Conservation (phyloP, 805 yeast genomes). For the Wickerhamiella spandovensis region DNA sequence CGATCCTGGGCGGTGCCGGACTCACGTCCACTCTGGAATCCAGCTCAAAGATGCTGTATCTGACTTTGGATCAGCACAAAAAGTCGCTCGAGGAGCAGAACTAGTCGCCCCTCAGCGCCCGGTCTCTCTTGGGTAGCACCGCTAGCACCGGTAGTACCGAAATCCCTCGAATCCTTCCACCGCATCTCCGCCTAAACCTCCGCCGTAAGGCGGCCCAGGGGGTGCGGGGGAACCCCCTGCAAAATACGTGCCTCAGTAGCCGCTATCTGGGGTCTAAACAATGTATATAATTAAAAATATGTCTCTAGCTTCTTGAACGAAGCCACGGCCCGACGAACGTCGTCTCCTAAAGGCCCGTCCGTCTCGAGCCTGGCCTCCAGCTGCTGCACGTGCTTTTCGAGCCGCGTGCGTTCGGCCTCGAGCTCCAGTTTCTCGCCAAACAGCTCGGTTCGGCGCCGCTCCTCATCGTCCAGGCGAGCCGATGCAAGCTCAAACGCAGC, state of each 20-base stretch:
- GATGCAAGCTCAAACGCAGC: slow-evolving; percentile 12
- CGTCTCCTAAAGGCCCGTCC: neutral
- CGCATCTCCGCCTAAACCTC: too few species aligned
- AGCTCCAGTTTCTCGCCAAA: slow-evolving; percentile 13
- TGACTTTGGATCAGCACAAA: slow-evolving; percentile 57
- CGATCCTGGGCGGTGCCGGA: slow-evolving; percentile 81
- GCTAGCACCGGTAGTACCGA: too few species aligned
- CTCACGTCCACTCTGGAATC: slow-evolving; percentile 68
- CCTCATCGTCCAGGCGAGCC: slow-evolving; percentile 19
- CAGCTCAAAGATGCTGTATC: slow-evolving; percentile 51
- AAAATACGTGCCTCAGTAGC: too few species aligned
- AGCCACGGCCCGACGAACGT: neutral
- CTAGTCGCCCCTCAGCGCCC: too few species aligned
- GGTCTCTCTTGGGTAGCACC: too few species aligned
- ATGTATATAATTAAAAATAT: neutral
- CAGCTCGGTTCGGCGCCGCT: slow-evolving; percentile 13
- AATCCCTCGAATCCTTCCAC: too few species aligned
- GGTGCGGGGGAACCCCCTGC: too few species aligned
- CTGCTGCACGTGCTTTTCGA: slow-evolving; percentile 12
- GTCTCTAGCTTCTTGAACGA: neutral
- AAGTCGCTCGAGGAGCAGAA: slow-evolving; percentile 17
- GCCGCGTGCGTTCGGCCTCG: slow-evolving; percentile 8
- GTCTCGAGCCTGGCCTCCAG: neutral
- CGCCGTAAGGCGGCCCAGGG: too few species aligned
- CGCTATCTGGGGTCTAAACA: neutral